phyloP scores from a whole-genome alignment of 1,284 basidiomycete species.

The Pyrrhoderma lamaoense region DNA sequence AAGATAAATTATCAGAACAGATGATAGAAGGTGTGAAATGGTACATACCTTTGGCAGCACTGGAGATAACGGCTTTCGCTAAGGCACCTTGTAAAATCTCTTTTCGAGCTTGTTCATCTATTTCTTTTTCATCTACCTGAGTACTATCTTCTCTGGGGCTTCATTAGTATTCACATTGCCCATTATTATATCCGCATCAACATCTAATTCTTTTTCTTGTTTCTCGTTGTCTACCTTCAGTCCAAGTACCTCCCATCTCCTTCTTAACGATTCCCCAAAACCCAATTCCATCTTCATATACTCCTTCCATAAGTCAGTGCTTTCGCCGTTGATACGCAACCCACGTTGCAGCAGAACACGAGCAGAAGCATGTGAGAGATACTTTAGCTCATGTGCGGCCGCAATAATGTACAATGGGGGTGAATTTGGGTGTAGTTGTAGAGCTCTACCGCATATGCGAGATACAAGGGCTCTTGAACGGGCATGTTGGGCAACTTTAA shows the following conservation, averaged over 20 bases:
- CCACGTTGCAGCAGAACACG: slow-evolving; percentile 83
- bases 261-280: slow-evolving; percentile 77
- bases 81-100: slow-evolving; percentile 67
- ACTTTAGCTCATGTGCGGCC: slow-evolving; percentile 78
- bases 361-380: slow-evolving; percentile 73
- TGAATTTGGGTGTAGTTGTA: slow-evolving; percentile 80
- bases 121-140: slow-evolving; percentile 32
- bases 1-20: slow-evolving; percentile 7
- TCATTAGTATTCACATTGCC: slow-evolving; percentile 35
- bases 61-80: slow-evolving; percentile 58
- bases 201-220: slow-evolving; percentile 11
- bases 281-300: slow-evolving; percentile 89
- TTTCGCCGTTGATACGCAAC: slow-evolving; percentile 67
- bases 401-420: slow-evolving; percentile 81
- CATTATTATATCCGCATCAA: slow-evolving; percentile 20
- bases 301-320: slow-evolving; percentile 74
- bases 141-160: slow-evolving; percentile 24
- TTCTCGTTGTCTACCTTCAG: slow-evolving; percentile 33
- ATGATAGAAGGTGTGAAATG: background rate
- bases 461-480: slow-evolving; percentile 78
- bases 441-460: slow-evolving; percentile 70
- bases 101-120: slow-evolving; percentile 43
- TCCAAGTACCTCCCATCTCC: slow-evolving; percentile 77
- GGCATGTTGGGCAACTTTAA: slow-evolving; percentile 75
- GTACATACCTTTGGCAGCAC: slow-evolving; percentile 54